Base-by-base conservation (phyloP, 1,139 yeast species). In the Hemisphaericaspora xylofermentans region DNA sequence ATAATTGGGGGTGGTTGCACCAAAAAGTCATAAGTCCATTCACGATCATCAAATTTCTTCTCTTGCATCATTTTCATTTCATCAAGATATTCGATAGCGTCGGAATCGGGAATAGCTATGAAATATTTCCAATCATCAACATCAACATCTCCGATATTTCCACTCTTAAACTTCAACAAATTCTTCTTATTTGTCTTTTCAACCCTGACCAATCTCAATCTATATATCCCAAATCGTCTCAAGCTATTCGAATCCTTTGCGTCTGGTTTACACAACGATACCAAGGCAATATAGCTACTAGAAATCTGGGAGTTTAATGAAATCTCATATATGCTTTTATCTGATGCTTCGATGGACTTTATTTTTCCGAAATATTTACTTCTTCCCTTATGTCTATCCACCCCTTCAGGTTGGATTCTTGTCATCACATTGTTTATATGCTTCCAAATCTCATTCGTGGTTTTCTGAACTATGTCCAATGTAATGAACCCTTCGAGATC, bases 191-290 rank as follows among this genome's bases (percentile, higher is more conserved):
- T 43, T n/a, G 2, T 19, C 25, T 35, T 37, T 14, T 33, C 17
- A 1, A 60, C 50, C 34, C 43, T 46, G 6, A 51, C 57, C 6
- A 60, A 28, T 24, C 52, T 43, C 6, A 52, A 30, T 16, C 35
- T 16, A 33, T 48, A 52, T 6, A 68, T 41, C 0, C 75, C 76
- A 40, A 48, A 57, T 53, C 52, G 10, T 9, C 71, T 49, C 4
- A 30, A 33, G 5, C 44, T 43, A 8, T 51, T 53, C 0, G 67
- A 57, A 39, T 50, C 60, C 35, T 58, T 60, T 38, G 62, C 3
- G 17, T 30, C 66, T 0, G 73, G 74, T 39, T 62, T 63, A 14
- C 56, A 51, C 7, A 70, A 42, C 25, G 60, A 60, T 5, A 65
- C 26, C 22, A 63, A 42, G 9, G 53, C 41, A 4, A 61, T 35